These are phyloP conservation scores for Achlya hypogyna DNA, from an alignment of 352 stramenopile genomes.

Conservation along the genomic window DNA sequence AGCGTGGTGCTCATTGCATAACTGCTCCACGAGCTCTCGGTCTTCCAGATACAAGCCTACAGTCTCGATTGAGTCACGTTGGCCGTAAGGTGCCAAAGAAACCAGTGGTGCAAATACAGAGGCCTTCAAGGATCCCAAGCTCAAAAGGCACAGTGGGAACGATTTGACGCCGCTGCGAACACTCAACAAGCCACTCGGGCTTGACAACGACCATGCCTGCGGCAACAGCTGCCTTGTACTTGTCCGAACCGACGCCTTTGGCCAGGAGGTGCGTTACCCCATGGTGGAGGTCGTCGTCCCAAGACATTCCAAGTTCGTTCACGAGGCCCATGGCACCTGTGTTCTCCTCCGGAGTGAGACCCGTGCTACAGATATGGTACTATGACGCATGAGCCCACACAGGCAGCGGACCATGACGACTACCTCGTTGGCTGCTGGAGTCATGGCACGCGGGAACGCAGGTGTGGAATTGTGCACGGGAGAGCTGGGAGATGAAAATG, in stretches of 20 bases:
- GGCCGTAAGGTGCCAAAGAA: not conserved
- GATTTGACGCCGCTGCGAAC: slow-evolving; percentile 37
- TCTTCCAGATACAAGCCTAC: slow-evolving; percentile 32
- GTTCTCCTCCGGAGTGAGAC: slow-evolving; percentile 10
- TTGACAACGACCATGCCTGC: slow-evolving; percentile 36
- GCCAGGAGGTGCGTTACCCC: slow-evolving; percentile 53
- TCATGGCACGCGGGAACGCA: not conserved
- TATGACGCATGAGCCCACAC: not conserved
- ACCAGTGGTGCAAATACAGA: slow-evolving; percentile 57
- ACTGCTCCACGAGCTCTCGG: slow-evolving; percentile 41
- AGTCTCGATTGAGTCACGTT: not conserved
- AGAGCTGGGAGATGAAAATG: not conserved
- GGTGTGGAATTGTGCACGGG: too few species aligned
- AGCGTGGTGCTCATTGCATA: slow-evolving; percentile 34
- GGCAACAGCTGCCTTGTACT: slow-evolving; percentile 45
- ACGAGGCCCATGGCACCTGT: slow-evolving; percentile 1
- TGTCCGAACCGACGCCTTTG: slow-evolving; percentile 46
- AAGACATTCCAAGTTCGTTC: slow-evolving; percentile 6
- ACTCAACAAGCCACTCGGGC: slow-evolving; percentile 60
- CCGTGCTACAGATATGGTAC: slow-evolving; percentile 15
- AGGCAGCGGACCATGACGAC: too few species aligned
- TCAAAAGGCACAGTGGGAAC: slow-evolving; percentile 32
- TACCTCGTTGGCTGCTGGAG: not conserved
- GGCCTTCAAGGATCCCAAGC: slow-evolving; percentile 41
- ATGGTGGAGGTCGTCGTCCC: slow-evolving; percentile 16